Evolutionary conservation across 148 eudicot species (phyloP).

Genomic region (Rhododendron molle): DNA sequence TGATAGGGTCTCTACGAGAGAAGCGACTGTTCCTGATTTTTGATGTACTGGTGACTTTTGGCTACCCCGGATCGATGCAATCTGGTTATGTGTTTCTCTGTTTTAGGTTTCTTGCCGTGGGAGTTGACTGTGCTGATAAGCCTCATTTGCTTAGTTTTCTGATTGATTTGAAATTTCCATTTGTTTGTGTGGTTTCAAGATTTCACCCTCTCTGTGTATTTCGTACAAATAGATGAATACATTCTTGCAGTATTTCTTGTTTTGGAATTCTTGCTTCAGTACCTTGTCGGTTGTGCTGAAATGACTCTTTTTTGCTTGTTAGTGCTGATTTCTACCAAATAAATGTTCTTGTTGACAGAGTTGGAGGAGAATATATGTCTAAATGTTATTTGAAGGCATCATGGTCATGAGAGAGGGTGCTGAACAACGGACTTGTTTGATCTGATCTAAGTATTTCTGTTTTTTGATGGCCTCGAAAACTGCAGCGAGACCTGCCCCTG

Average conservation of each 20-base stretch:
- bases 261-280: neutral
- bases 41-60: neutral
- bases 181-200: neutral
- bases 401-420: neutral
- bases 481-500: conserved; percentile 13
- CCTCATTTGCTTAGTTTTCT: neutral
- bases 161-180: neutral
- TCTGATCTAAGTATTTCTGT: neutral
- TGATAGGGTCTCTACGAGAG: neutral
- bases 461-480: conserved; percentile 35
- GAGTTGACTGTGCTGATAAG: neutral
- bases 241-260: neutral
- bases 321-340: neutral
- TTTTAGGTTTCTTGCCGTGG: neutral
- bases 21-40: neutral
- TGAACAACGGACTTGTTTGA: neutral
- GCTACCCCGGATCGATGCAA: neutral
- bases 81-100: neutral
- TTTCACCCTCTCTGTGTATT: neutral
- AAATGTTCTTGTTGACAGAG: conserved; percentile 8
- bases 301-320: neutral
- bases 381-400: neutral
- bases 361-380: neutral
- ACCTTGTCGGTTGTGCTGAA: neutral
- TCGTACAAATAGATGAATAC: neutral